Evolutionary conservation across 148 eudicot species (phyloP).

Genomic region (Vaccinium macrocarpon): DNA sequence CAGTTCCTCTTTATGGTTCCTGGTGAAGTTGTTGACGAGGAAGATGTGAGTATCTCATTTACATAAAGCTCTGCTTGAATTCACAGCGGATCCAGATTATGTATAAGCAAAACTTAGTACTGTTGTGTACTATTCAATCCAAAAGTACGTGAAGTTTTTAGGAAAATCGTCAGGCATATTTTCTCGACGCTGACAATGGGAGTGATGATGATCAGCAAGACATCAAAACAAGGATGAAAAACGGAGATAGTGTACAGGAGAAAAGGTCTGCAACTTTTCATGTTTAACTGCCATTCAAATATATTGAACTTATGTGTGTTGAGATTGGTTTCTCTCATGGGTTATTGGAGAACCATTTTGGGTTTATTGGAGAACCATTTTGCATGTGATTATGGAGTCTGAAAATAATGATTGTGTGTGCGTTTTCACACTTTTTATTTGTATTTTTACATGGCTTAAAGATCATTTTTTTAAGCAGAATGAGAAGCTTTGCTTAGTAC

Average conservation of each 20-base stretch:
- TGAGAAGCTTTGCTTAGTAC: not conserved
- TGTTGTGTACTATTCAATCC: not conserved
- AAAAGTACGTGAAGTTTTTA: not conserved
- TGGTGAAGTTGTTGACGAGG: conserved; percentile 75
- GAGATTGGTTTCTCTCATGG: not conserved
- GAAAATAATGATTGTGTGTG: not conserved
- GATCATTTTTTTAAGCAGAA: not conserved
- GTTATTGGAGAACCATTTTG: not conserved
- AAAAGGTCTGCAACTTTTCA: conserved; percentile 44
- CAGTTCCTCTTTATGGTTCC: conserved; percentile 65
- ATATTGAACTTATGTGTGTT: not conserved
- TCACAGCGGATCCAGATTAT: not conserved
- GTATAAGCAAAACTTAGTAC: conserved; percentile 2
- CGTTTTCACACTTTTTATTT: not conserved
- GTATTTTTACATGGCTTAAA: not conserved
- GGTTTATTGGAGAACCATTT: not conserved
- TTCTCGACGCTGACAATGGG: conserved; percentile 73
- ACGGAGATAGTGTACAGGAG: conserved; percentile 39
- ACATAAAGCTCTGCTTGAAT: not conserved
- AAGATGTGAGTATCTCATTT: conserved; percentile 52
- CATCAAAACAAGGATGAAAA: conserved; percentile 26
- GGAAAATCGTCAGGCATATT: conserved; percentile 53
- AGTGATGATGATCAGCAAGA: conserved; percentile 58
- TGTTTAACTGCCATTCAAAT: not conserved
- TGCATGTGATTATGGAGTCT: not conserved